Conservation (phyloP, 148 eudicot genomes). For the Silene latifolia region DNA sequence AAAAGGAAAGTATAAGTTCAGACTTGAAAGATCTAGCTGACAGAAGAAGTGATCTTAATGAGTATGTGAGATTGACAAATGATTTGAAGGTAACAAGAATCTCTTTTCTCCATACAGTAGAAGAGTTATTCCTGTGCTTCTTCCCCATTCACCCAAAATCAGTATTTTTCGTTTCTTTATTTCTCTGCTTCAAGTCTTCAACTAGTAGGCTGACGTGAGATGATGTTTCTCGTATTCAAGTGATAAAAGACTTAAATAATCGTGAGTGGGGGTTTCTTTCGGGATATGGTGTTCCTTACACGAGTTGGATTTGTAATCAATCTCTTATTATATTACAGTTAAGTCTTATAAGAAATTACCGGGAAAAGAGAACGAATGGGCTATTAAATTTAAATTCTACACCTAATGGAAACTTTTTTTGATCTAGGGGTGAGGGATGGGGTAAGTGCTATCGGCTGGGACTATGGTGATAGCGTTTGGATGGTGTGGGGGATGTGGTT, state of each 20-base stretch:
- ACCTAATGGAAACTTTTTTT: background rate
- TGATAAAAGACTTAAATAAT: background rate
- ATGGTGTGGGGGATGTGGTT: too few species aligned
- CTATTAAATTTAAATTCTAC: background rate
- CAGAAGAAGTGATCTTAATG: constrained; percentile 74
- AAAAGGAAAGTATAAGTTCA: constrained; percentile 62
- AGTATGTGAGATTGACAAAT: constrained; percentile 57
- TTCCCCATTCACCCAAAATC: background rate
- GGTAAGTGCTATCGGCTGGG: too few species aligned
- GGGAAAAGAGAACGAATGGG: background rate
- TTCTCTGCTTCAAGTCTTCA: background rate
- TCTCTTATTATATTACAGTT: background rate
- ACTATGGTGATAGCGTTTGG: too few species aligned
- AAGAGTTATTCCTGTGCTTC: background rate
- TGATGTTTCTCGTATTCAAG: background rate
- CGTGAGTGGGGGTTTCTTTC: too few species aligned
- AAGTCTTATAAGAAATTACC: too few species aligned
- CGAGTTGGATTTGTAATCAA: background rate
- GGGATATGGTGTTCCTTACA: background rate
- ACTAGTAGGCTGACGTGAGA: background rate
- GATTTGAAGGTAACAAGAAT: constrained; percentile 57
- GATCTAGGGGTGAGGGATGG: too few species aligned
- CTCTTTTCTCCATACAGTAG: background rate
- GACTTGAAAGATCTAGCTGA: constrained; percentile 61
- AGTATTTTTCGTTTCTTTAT: background rate